These are phyloP conservation scores for Neonectria magnoliae DNA, from an alignment of 2,329 filamentous ascomycete species.

Conservation along the genomic window DNA sequence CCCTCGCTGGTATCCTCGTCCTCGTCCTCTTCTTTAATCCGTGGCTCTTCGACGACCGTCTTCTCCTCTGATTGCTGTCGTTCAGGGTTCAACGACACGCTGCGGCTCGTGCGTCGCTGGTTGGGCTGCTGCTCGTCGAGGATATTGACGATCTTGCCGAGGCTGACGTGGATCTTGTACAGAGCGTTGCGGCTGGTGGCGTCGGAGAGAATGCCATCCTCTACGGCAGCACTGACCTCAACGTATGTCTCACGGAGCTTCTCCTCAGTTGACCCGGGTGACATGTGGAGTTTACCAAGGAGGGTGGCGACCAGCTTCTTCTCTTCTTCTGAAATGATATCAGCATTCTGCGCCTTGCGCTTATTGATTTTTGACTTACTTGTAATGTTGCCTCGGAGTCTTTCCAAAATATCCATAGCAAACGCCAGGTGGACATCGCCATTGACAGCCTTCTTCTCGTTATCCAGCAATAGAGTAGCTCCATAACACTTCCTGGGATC, in stretches of 20 bases:
- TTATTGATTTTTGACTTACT: slow-evolving; percentile 62
- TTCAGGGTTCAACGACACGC: slow-evolving; percentile 52
- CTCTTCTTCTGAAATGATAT: slow-evolving; percentile 73
- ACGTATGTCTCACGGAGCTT: slow-evolving; percentile 68
- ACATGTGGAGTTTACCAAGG: slow-evolving; percentile 84
- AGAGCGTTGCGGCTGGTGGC: slow-evolving; percentile 71
- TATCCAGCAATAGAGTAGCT: slow-evolving; percentile 60
- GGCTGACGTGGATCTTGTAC: slow-evolving; percentile 73
- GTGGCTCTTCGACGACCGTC: slow-evolving; percentile 53
- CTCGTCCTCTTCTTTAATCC: slow-evolving; percentile 62
- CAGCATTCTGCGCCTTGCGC: slow-evolving; percentile 39
- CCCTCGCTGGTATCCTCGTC: slow-evolving; percentile 52
- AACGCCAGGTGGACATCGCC: slow-evolving; percentile 85
- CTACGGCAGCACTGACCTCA: slow-evolving; percentile 69
- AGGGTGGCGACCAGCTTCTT: slow-evolving; percentile 83
- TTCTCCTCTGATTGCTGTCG: slow-evolving; percentile 49
- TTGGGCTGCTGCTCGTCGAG: slow-evolving; percentile 58
- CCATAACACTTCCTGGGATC: slow-evolving; percentile 83
- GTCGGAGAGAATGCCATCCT: slow-evolving; percentile 68
- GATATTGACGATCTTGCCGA: slow-evolving; percentile 74
- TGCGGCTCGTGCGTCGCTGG: slow-evolving; percentile 56
- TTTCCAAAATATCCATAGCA: slow-evolving; percentile 80
- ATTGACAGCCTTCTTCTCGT: slow-evolving; percentile 71
- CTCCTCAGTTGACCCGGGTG: slow-evolving; percentile 69
- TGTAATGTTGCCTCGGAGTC: slow-evolving; percentile 71